Conservation (phyloP, 106 monocot genomes). For the Posidonia australis region DNA sequence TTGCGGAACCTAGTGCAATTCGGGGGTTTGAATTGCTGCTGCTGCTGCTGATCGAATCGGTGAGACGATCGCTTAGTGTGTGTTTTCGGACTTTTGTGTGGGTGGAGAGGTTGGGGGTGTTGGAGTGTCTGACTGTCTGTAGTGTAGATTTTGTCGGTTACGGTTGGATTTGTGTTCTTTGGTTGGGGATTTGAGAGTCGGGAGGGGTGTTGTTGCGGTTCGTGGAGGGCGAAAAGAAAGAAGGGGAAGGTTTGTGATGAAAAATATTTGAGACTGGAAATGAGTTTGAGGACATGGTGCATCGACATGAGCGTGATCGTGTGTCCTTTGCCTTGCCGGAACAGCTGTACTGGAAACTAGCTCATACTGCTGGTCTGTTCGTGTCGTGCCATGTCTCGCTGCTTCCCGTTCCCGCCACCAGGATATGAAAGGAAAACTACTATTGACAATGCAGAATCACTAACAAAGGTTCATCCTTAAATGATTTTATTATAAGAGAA, state of each 20-base stretch:
- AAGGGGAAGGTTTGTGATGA: conserved; percentile 9
- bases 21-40: background rate
- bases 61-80: background rate
- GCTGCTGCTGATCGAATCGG: background rate
- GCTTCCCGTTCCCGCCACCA: conserved; percentile 92
- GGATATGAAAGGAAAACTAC: conserved; percentile 56
- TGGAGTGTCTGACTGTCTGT: background rate
- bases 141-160: background rate
- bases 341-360: conserved; percentile 27
- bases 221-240: background rate
- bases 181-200: background rate
- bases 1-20: background rate
- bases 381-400: conserved; percentile 66
- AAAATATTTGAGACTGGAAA: conserved; percentile 30
- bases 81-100: too few species aligned
- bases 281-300: conserved; percentile 56
- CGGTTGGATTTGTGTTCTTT: background rate
- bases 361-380: conserved; percentile 9
- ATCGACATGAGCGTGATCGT: conserved; percentile 23
- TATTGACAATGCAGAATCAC: conserved; percentile 33
- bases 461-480: conserved; percentile 39
- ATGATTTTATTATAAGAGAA: background rate
- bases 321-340: conserved; percentile 28
- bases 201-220: background rate
- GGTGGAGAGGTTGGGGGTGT: too few species aligned